A percentile compares a stretch with the other conserved stretches of the same genome.
phyloP scores from a whole-genome alignment of 345 rosid species.

The Durio zibethinus region DNA sequence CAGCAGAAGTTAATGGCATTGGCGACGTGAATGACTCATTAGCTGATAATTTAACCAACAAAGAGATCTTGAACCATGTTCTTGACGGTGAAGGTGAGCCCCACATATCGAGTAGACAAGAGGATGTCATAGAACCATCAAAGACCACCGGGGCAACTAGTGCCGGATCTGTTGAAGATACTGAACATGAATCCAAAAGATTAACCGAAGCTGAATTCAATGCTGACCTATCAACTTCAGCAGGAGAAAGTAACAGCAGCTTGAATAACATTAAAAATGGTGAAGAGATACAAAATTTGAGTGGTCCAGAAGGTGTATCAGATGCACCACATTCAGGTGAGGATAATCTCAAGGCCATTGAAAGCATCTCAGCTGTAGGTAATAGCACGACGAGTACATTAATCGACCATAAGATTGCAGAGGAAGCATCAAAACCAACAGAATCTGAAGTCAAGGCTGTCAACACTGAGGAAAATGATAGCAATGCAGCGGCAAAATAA shows the following conservation, averaged over 20 bases:
- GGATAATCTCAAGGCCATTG: background rate
- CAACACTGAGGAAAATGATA: conserved; percentile 1
- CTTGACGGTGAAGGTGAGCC: conserved; percentile 12
- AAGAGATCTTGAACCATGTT: conserved; percentile 11
- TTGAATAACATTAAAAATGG: background rate
- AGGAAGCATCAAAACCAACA: conserved; percentile 10
- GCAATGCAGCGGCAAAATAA: background rate
- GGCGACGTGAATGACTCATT: conserved; percentile 9
- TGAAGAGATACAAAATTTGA: conserved; percentile 2
- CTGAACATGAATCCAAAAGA: conserved; percentile 6
- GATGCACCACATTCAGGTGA: background rate
- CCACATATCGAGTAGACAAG: background rate
- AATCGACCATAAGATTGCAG: background rate
- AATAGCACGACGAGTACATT: background rate
- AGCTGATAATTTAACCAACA: background rate
- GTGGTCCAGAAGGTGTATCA: background rate
- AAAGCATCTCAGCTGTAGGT: background rate
- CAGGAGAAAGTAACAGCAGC: background rate
- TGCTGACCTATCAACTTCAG: background rate
- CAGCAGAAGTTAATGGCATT: conserved; percentile 2
- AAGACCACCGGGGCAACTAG: background rate
- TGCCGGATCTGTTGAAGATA: conserved; percentile 7
- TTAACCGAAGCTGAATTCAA: conserved; percentile 3
- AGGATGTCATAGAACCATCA: conserved; percentile 9
- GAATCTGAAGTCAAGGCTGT: conserved; percentile 16